Percentiles rank a stretch among this genome's conserved stretches.
These are phyloP conservation scores for Lippia alba DNA, from an alignment of 305 asterid genomes.

Conservation along the genomic window DNA sequence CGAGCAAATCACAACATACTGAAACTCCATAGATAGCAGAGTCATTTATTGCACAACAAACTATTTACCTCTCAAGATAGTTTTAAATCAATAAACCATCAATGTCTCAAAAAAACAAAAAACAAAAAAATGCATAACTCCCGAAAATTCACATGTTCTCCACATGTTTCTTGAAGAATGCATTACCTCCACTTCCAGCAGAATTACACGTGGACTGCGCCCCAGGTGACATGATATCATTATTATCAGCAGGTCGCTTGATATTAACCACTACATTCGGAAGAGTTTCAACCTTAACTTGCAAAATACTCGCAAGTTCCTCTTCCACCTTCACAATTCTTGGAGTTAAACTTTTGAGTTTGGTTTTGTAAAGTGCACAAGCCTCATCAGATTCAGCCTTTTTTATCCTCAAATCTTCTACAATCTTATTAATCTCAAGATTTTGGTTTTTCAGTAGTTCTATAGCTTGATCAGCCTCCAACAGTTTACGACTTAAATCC, in stretches of 20 bases:
- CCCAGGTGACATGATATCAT: slow-evolving; percentile 2
- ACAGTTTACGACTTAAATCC: neutral
- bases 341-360: slow-evolving; percentile 6
- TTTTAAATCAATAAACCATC: neutral
- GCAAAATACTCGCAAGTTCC: slow-evolving; percentile 20
- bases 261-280: neutral
- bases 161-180: slow-evolving; percentile 31
- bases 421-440: neutral
- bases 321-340: slow-evolving; percentile 29
- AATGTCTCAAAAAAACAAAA: neutral
- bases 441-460: slow-evolving; percentile 3
- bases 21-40: neutral
- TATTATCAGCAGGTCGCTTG: neutral
- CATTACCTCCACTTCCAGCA: slow-evolving; percentile 19
- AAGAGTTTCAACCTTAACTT: slow-evolving; percentile 22
- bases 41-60: no score
- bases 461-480: neutral
- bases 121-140: neutral
- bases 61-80: neutral
- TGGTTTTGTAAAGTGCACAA: slow-evolving; percentile 3
- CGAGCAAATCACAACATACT: neutral
- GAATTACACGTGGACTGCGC: slow-evolving; percentile 16
- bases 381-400: slow-evolving; percentile 23
- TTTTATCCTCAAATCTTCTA: slow-evolving; percentile 29
- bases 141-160: neutral